A percentile compares a stretch with the other conserved stretches of the same genome.
phyloP scores from a whole-genome alignment of 345 rosid genomes.

The Populus deltoides region DNA sequence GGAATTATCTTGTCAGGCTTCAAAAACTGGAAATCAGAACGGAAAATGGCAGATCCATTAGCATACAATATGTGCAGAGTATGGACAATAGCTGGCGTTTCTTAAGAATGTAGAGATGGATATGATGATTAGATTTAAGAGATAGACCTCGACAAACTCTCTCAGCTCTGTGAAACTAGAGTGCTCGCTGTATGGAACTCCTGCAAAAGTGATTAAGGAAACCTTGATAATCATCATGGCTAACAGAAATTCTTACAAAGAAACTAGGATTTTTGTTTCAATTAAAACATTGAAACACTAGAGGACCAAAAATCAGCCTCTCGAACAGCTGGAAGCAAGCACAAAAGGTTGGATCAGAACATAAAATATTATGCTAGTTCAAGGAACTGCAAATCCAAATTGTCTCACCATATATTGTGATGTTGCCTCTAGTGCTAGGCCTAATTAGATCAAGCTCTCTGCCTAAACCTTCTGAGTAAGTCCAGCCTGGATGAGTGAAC shows the following conservation, averaged over 20 bases:
- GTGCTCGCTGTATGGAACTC: slow-evolving; percentile 84
- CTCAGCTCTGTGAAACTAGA: slow-evolving; percentile 71
- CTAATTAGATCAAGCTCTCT: slow-evolving; percentile 58
- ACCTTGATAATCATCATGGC: slow-evolving; percentile 1
- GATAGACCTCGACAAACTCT: slow-evolving; percentile 68
- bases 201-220: slow-evolving; percentile 30
- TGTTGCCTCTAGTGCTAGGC: slow-evolving; percentile 54
- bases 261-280: background rate
- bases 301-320: background rate
- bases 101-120: background rate
- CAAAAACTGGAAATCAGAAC: slow-evolving; percentile 44
- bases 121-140: background rate
- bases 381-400: slow-evolving; percentile 5
- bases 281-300: background rate
- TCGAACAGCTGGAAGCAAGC: background rate
- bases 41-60: slow-evolving; percentile 5
- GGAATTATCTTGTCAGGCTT: slow-evolving; percentile 76
- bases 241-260: background rate
- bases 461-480: slow-evolving; percentile 59
- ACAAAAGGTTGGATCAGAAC: background rate
- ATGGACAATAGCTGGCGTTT: background rate
- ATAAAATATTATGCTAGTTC: background rate
- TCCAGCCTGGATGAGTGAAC: slow-evolving; percentile 55
- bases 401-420: slow-evolving; percentile 69
- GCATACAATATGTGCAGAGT: background rate